A percentile compares a stretch with the other conserved stretches of the same genome.
Conservation (phyloP, 345 rosid genomes). For the Salix arbutifolia region DNA sequence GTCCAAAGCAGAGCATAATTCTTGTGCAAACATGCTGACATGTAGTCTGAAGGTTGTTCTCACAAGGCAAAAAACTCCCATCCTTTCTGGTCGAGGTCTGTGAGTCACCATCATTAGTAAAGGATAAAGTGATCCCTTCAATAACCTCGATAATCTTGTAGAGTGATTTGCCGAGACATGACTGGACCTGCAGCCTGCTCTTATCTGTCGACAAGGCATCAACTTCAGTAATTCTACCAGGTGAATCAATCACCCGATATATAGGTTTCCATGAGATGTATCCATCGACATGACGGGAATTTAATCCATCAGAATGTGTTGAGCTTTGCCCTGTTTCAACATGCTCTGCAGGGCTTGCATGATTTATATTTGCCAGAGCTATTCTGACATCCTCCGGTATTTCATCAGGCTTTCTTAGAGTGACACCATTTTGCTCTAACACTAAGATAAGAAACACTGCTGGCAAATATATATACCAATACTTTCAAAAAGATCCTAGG, state of each 20-base stretch:
- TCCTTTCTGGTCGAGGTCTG: conserved; percentile 38
- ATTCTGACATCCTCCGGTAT: no score
- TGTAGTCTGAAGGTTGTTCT: conserved; percentile 55
- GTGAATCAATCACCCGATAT: no score
- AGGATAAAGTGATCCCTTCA: conserved; percentile 52
- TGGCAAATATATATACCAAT: no score
- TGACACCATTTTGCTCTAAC: no score
- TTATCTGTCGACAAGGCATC: conserved; percentile 9
- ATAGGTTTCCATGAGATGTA: no score
- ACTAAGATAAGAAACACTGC: background rate
- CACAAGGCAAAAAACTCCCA: conserved; percentile 29
- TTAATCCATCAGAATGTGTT: no score
- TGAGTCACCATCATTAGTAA: conserved; percentile 15
- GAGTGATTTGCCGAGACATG: conserved; percentile 51
- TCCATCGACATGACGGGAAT: no score
- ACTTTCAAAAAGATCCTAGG: background rate
- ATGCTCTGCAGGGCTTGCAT: no score
- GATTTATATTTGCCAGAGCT: no score
- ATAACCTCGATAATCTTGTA: conserved; percentile 58
- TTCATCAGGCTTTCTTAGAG: no score
- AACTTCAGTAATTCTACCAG: no score
- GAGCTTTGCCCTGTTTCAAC: no score
- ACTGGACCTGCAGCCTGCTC: conserved; percentile 11
- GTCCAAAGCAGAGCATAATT: conserved; percentile 55
- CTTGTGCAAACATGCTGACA: conserved; percentile 53